Conservation (phyloP, 1,284 basidiomycete genomes). For the Coniophora puteana region DNA sequence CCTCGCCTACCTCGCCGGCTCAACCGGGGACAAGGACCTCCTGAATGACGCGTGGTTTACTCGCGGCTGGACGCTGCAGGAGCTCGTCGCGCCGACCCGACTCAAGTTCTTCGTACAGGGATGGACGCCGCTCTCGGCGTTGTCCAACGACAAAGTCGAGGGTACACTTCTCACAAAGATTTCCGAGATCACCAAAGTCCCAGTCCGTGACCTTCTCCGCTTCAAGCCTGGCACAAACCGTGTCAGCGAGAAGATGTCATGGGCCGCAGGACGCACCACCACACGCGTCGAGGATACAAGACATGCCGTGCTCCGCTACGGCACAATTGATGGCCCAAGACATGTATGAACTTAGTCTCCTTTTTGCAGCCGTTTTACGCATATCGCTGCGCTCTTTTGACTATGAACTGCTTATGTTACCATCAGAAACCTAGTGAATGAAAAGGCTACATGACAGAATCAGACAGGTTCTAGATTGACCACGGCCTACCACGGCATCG, state of each 20-base stretch:
- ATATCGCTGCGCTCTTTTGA: no score
- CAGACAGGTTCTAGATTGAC: no score
- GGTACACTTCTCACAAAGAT: neutral
- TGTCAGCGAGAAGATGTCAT: slow-evolving; percentile 1
- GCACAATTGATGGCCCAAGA: no score
- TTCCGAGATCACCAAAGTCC: neutral
- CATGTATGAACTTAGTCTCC: no score
- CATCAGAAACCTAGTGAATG: no score
- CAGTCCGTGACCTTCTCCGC: neutral
- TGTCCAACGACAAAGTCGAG: slow-evolving; percentile 5
- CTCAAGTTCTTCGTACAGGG: slow-evolving; percentile 27
- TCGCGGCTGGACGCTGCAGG: slow-evolving; percentile 26
- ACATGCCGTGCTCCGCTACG: no score
- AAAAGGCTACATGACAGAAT: no score
- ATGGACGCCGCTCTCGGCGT: slow-evolving; percentile 20
- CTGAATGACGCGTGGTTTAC: slow-evolving; percentile 29
- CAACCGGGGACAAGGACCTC: slow-evolving; percentile 16
- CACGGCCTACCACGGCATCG: no score
- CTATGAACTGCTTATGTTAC: no score
- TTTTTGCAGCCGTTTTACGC: no score
- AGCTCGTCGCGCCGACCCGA: slow-evolving; percentile 21
- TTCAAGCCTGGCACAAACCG: slow-evolving; percentile 1
- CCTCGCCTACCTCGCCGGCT: slow-evolving; percentile 3
- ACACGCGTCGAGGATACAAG: slow-evolving; percentile 5
- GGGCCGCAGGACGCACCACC: slow-evolving; percentile 3